Evolutionary conservation across 257 asterid genomes (phyloP).

Genomic region (Solanum lycopersicoides): DNA sequence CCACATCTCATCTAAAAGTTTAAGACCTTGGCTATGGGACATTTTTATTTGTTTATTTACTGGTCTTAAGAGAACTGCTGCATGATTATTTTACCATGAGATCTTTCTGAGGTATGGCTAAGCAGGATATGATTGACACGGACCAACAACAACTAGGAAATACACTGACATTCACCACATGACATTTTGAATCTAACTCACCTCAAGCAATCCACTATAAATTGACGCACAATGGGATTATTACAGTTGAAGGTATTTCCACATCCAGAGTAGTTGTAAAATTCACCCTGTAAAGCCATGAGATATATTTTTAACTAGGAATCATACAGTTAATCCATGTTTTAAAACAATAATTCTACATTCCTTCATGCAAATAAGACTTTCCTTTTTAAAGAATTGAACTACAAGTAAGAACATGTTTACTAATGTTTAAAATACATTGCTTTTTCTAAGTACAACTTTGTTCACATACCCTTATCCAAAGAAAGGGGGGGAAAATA

Average conservation of each 20-base stretch:
- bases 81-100: not conserved
- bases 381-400: not conserved
- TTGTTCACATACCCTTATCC: not conserved
- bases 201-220: slow-evolving; percentile 92
- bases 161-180: not conserved
- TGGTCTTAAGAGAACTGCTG: not conserved
- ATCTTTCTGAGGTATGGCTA: not conserved
- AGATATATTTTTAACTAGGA: not conserved
- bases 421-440: not conserved
- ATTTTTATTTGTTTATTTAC: not conserved
- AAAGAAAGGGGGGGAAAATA: not conserved
- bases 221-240: slow-evolving; percentile 83
- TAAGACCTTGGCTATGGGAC: not conserved
- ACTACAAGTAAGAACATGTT: not conserved
- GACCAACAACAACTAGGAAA: not conserved
- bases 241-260: slow-evolving; percentile 99
- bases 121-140: not conserved
- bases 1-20: not conserved
- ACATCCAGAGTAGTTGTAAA: slow-evolving; percentile 96
- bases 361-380: not conserved
- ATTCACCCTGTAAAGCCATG: slow-evolving; percentile 69
- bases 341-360: not conserved
- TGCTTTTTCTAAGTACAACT: not conserved
- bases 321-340: not conserved
- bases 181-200: slow-evolving; percentile 39